Percentiles rank a stretch among this genome's conserved stretches.
Evolutionary conservation across 768 basidiomycete species (phyloP).

Genomic region (Mycena pura): DNA sequence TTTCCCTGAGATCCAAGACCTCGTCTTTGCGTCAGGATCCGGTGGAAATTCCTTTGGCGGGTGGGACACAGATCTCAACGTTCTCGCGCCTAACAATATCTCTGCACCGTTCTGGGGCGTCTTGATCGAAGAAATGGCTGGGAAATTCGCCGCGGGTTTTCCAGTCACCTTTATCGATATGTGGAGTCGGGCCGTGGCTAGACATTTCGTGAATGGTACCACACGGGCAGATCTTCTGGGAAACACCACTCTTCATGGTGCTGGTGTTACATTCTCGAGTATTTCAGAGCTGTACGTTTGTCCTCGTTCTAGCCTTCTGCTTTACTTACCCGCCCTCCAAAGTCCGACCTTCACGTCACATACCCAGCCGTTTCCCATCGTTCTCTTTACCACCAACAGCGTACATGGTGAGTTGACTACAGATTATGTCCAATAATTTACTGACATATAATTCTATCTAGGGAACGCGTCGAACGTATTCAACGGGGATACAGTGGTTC

Average conservation of each 20-base stretch:
- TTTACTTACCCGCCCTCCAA: conserved; percentile 2
- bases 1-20: conserved; percentile 45
- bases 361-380: conserved; percentile 55
- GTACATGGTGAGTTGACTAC: neutral
- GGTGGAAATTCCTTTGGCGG: conserved; percentile 35
- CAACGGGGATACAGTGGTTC: conserved; percentile 31
- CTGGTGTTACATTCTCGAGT: conserved; percentile 53
- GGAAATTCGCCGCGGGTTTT: conserved; percentile 41
- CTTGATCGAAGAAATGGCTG: conserved; percentile 34
- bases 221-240: conserved; percentile 47
- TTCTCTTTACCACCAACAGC: conserved; percentile 30
- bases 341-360: conserved; percentile 42
- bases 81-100: conserved; percentile 29
- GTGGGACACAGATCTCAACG: conserved; percentile 38
- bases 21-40: conserved; percentile 35
- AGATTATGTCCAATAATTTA: conserved; percentile 10
- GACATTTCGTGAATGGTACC: conserved; percentile 61
- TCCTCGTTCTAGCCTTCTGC: neutral
- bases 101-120: conserved; percentile 21
- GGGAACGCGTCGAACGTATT: conserved; percentile 31
- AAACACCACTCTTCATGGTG: conserved; percentile 47
- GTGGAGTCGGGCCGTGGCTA: conserved; percentile 39
- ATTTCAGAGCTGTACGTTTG: conserved; percentile 30
- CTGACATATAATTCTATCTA: conserved; percentile 42
- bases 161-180: conserved; percentile 18